These are phyloP conservation scores for Populus alba DNA, from an alignment of 345 rosid species.

Conservation along the genomic window DNA sequence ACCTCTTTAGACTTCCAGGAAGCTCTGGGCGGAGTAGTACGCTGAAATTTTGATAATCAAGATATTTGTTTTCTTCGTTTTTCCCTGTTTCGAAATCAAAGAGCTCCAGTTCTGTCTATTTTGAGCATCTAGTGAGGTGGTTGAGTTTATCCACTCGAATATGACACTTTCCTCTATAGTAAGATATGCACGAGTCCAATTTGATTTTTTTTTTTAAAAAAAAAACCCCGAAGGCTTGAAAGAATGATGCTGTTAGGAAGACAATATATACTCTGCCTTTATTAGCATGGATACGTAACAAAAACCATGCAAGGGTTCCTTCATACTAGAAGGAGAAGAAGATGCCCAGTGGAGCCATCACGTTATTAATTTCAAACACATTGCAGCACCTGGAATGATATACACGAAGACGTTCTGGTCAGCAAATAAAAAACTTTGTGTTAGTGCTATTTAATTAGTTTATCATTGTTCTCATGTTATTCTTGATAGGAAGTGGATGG, in stretches of 20 bases:
- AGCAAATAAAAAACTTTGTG: neutral
- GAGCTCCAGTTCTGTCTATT: neutral
- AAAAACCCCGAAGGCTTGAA: slow-evolving; percentile 18
- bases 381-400: neutral
- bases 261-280: neutral
- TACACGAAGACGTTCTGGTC: neutral
- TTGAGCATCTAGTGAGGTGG: neutral
- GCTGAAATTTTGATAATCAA: too few relatives aligned
- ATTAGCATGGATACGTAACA: too few relatives aligned
- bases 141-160: slow-evolving; percentile 16
- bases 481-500: too few relatives aligned
- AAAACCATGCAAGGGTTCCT: neutral
- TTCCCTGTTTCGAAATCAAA: too few relatives aligned
- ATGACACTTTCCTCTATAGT: neutral
- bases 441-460: too few relatives aligned
- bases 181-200: slow-evolving; percentile 22
- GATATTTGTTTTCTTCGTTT: too few relatives aligned
- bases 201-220: slow-evolving; percentile 6
- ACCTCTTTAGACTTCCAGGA: too few relatives aligned
- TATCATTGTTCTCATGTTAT: too few relatives aligned
- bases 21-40: too few relatives aligned
- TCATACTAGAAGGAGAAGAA: slow-evolving; percentile 4
- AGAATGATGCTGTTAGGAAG: neutral
- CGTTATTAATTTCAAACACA: slow-evolving; percentile 8
- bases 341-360: neutral